Percentiles rank a stretch among this genome's conserved stretches.
Conservation (phyloP, 1,139 yeast species). For the Entelexis paramagnoliae region DNA sequence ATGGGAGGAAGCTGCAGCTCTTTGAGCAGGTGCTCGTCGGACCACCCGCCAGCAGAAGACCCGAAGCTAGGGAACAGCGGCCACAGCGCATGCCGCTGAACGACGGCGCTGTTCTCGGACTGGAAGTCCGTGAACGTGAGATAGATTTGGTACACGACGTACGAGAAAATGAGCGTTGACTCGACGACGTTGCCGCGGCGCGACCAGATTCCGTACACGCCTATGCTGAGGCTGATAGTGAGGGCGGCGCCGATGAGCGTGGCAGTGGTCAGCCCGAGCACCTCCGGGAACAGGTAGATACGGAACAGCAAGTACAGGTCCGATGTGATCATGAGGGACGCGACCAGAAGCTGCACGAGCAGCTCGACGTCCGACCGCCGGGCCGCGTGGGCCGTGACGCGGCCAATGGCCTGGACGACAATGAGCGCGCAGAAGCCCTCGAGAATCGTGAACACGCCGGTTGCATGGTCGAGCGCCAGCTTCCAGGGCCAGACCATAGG, state of each 20-base stretch:
- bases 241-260: constrained; percentile 76
- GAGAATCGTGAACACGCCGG: constrained; percentile 75
- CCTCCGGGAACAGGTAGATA: constrained; percentile 65
- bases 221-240: constrained; percentile 63
- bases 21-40: constrained; percentile 10
- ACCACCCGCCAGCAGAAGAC: constrained; percentile 23
- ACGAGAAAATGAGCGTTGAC: constrained; percentile 73
- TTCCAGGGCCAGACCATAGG: constrained; percentile 54
- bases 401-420: constrained; percentile 84
- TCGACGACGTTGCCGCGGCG: constrained; percentile 83
- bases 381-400: constrained; percentile 66
- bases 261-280: constrained; percentile 59
- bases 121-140: constrained; percentile 77
- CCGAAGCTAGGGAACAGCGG: constrained; percentile 5
- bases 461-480: constrained; percentile 58
- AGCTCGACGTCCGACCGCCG: constrained; percentile 69
- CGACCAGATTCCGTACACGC: constrained; percentile 73
- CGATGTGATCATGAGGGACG: constrained; percentile 67
- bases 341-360: constrained; percentile 58
- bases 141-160: constrained; percentile 83
- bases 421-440: constrained; percentile 90
- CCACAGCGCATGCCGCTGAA: background rate
- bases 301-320: constrained; percentile 71
- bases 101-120: constrained; percentile 4
- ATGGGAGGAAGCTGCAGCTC: constrained; percentile 33